These are phyloP conservation scores for Penicillium roqueforti DNA, from an alignment of 495 filamentous ascomycete genomes.

Conservation along the genomic window DNA sequence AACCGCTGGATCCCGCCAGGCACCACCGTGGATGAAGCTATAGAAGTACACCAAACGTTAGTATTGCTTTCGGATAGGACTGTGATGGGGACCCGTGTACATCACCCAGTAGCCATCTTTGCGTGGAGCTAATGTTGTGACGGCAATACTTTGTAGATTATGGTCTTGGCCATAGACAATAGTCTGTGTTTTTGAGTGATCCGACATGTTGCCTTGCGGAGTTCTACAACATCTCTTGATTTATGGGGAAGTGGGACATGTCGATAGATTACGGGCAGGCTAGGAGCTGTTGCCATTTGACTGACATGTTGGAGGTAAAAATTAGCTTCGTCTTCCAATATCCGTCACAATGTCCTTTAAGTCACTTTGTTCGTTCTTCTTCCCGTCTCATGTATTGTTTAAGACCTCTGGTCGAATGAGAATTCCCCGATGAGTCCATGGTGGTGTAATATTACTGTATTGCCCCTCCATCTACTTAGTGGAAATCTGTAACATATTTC, in stretches of 20 bases:
- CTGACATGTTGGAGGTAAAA: not conserved
- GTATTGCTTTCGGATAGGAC: not conserved
- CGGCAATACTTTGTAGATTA: constrained; percentile 31
- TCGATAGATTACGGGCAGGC: not conserved
- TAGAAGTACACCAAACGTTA: not conserved
- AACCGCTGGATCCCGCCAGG: constrained; percentile 74
- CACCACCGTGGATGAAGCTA: constrained; percentile 84
- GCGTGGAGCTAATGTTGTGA: constrained; percentile 22
- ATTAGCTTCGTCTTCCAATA: not conserved
- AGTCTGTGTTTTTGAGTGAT: constrained; percentile 17
- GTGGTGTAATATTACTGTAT: constrained; percentile 14
- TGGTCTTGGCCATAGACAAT: constrained; percentile 30
- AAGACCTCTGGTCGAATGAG: not conserved
- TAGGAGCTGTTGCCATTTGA: not conserved
- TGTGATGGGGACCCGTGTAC: constrained; percentile 22
- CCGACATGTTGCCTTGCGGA: constrained; percentile 9
- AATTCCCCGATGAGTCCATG: not conserved
- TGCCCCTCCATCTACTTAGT: constrained; percentile 13
- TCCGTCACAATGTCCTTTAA: not conserved
- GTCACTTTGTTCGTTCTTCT: not conserved
- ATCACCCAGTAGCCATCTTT: constrained; percentile 45
- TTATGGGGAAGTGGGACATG: constrained; percentile 12
- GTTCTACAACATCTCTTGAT: constrained; percentile 2
- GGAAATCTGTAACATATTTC: constrained; percentile 1
- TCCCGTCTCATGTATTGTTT: not conserved